phyloP scores from a whole-genome alignment of 2,329 filamentous ascomycete species.

The Exophiala lecanii-corni region DNA sequence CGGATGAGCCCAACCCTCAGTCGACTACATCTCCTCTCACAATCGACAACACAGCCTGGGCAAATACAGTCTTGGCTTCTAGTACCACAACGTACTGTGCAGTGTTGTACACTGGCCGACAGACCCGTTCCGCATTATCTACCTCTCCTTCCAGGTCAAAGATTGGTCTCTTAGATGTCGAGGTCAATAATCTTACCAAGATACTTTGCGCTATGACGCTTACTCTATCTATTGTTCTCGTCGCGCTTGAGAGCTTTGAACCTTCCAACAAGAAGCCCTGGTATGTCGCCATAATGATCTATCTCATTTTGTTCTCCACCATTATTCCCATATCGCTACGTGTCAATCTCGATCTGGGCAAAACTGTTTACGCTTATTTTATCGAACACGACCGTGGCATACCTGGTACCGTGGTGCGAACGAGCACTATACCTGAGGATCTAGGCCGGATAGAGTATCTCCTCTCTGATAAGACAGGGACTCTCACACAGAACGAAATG shows the following conservation, averaged over 20 bases:
- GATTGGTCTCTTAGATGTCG: constrained; percentile 85
- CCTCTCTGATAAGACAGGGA: constrained; percentile 96
- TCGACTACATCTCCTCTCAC: constrained; percentile 60
- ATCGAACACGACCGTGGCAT: constrained; percentile 91
- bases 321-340: constrained; percentile 96
- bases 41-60: constrained; percentile 98
- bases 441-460: constrained; percentile 93
- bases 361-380: constrained; percentile 91
- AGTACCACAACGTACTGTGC: constrained; percentile 84
- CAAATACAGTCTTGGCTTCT: constrained; percentile 93
- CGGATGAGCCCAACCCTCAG: constrained; percentile 1
- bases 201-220: constrained; percentile 89
- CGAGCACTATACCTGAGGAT: constrained; percentile 96
- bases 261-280: constrained; percentile 54
- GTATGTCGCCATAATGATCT: constrained; percentile 98
- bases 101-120: constrained; percentile 88
- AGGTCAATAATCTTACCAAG: constrained; percentile 96
- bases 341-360: constrained; percentile 95
- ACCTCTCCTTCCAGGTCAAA: constrained; percentile 91
- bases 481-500: constrained; percentile 96
- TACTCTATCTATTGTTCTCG: constrained; percentile 77
- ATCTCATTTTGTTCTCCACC: constrained; percentile 95
- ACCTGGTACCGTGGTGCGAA: constrained; percentile 85
- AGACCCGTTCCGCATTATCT: constrained; percentile 89
- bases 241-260: constrained; percentile 78